Base-by-base conservation (phyloP, 2,329 filamentous ascomycete species). In the Drechmeria coniospora region DNA sequence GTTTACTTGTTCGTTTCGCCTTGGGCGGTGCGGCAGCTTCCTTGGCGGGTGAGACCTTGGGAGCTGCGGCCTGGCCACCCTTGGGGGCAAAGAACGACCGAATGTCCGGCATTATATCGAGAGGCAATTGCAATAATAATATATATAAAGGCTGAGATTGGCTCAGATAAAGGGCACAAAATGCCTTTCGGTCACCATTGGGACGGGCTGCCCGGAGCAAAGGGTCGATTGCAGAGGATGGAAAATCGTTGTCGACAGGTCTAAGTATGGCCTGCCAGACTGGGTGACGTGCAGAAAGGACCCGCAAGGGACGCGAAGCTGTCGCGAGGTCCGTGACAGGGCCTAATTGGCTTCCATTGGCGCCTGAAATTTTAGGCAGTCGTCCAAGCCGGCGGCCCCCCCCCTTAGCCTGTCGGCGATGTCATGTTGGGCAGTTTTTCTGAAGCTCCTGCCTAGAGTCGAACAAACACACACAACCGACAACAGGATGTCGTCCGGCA, bases 61-160 rank as follows among this genome's bases (percentile, higher is more conserved):
- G 54, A 11, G 66, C 57, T 24, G 65, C 57, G 41, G 66, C 61
- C n/a, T n/a, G n/a, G 37, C 68, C 65, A 28, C 72, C 70, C 51
- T 84, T 84, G 35, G 79, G 73, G 30, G 78, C 74, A 59, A 95
- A 94, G 56, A 94, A 95, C 42, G 66, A 83, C 46, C 86, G 70
- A 45, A 94, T 95, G 54, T 95, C 87, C 36, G 84, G 73, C 84
- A 93, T n/a, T n/a, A n/a, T 92, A 36, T 34, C 36, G 30, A 15
- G 4, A 10, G 12, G 14, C 6, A 18, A 5, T 18, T 24, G 15
- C 18, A 23, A 32, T 28, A 17, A 16, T 33, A 16, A 23, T 21
- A 31, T 31, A 10, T 21, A 8, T 19, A 28, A 31, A 27, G 29
- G 17, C 24, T 24, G 26, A 28, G 12, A 10, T 12, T 36, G 11